Evolutionary conservation across 2,329 filamentous ascomycete genomes (phyloP), one percentile per base, ranked within the genome.

Genomic region (Parastagonospora avenae): DNA sequence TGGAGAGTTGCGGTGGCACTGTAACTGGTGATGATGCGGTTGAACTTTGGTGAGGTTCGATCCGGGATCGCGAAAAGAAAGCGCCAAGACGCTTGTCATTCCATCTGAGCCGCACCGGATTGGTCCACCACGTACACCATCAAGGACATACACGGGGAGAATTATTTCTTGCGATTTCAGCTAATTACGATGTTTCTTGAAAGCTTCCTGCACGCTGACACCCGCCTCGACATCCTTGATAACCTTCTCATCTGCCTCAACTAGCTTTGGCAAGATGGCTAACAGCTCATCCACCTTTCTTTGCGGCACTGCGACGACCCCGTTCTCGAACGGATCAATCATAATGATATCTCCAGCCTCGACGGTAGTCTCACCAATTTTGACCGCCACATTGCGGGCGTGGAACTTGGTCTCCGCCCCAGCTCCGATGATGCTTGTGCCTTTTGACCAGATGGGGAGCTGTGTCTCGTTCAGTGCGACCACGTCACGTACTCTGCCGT

Each of bases 401-500:
- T 84, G 83, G 40, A 84, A 79, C 56, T 79, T 81, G 24, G 82
- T 80, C 63, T 83, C 80, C 9, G 77, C 81, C 4, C 81, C 82
- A 8, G 82, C 77, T 11, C 84, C 84, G 28, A 87, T 80, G 11
- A 83, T 82, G 38, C 82, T 86, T 27, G 80, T 78, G 10, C 79
- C 82, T 49, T 75, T 77, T 6, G 79, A 78, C 81, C 84, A 87
- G 39, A 87, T 84, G 35, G 85, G 82, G 31, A 90, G 63, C 30
- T 76, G 78, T 9, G 82, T 81, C 12, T 70, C 78, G 47, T 75
- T 77, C 51, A 90, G 70, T 64, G 89, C 85, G 12, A 74, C 75
- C 14, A 91, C 63, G 74, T 92, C 89, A 54, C 89, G 79, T 5
- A 88, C 82, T 33, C 88, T 77, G 1, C 89, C 89, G 59, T 85